Conservation (phyloP, 805 yeast species). For the Saturnispora zaruensis region DNA sequence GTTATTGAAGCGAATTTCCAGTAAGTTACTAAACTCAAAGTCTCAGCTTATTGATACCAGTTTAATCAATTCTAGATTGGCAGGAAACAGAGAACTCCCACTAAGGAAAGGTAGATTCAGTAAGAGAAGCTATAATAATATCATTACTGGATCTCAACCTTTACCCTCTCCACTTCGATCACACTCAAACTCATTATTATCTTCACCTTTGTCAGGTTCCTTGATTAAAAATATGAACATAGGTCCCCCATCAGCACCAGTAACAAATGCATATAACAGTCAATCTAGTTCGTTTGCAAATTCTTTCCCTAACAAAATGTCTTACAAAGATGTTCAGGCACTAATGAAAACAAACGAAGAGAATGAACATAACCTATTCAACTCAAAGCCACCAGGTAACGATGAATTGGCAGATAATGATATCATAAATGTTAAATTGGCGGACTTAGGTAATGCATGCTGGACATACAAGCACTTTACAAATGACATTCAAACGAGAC, state of each 20-base stretch:
- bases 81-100: constrained; percentile 18
- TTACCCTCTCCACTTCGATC: constrained; percentile 79
- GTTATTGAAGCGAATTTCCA: constrained; percentile 22
- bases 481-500: constrained; percentile 85
- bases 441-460: constrained; percentile 90
- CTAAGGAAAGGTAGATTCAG: constrained; percentile 33
- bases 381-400: constrained; percentile 29
- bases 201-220: constrained; percentile 19
- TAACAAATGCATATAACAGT: constrained; percentile 4
- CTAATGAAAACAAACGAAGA: constrained; percentile 33
- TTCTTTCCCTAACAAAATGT: constrained; percentile 16
- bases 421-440: constrained; percentile 72
- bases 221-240: constrained; percentile 7
- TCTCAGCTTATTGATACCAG: constrained; percentile 14
- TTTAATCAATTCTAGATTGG: constrained; percentile 8
- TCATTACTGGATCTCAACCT: constrained; percentile 89
- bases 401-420: constrained; percentile 37
- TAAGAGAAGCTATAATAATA: constrained; percentile 58
- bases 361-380: constrained; percentile 24
- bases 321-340: constrained; percentile 27
- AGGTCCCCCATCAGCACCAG: constrained; percentile 13
- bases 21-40: constrained; percentile 18
- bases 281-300: constrained; percentile 6
- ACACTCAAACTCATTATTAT: constrained; percentile 24
- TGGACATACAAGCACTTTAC: constrained; percentile 76